These are phyloP conservation scores for Nicotiana tomentosiformis DNA, from an alignment of 257 asterid species.

Conservation along the genomic window DNA sequence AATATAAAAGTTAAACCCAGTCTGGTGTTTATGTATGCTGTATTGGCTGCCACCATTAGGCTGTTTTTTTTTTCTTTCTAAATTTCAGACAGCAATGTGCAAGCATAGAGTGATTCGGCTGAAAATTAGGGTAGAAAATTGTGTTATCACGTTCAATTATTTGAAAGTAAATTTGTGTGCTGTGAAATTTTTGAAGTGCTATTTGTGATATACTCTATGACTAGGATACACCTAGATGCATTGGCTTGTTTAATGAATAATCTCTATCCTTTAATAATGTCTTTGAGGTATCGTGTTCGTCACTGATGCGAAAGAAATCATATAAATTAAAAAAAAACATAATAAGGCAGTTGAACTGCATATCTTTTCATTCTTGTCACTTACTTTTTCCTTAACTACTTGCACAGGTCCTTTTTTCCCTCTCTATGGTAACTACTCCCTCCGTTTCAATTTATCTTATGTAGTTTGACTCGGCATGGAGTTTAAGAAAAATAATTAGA, in stretches of 20 bases:
- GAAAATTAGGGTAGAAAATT: not conserved
- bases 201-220: not conserved
- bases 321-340: not conserved
- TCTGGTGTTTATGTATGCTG: not conserved
- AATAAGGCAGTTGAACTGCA: not conserved
- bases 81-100: not conserved
- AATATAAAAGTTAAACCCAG: not conserved
- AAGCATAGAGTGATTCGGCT: not conserved
- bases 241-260: not conserved
- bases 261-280: not conserved
- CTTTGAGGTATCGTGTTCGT: not conserved
- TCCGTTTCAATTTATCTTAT: too few relatives aligned
- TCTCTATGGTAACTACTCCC: not conserved
- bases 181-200: not conserved
- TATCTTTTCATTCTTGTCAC: not conserved
- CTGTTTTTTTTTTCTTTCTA: not conserved
- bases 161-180: not conserved
- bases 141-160: not conserved
- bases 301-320: not conserved
- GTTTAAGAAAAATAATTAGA: too few relatives aligned
- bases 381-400: not conserved
- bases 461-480: too few relatives aligned
- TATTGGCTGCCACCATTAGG: too few relatives aligned
- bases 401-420: not conserved
- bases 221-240: not conserved